Base-by-base conservation (phyloP, 2,329 filamentous ascomycete species). In the Aspergillus sp. region DNA sequence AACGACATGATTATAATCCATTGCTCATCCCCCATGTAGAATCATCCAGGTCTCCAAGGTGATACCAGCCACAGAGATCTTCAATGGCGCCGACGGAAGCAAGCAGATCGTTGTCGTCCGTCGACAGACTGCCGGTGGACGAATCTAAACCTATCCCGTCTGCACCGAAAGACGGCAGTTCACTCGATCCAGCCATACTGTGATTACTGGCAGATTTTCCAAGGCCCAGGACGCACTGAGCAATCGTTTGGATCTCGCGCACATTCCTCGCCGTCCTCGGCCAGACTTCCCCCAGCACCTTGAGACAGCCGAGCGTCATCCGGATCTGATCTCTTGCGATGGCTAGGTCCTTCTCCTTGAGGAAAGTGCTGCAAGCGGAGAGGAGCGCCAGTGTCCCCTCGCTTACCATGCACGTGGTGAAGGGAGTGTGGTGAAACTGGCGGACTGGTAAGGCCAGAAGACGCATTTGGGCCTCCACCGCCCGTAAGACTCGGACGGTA, bases 251-350 rank as follows among this genome's bases (percentile, higher is more conserved):
- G 19, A 19, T 19, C 19, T 19, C 19, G 19, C 19, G 19, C 19
- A 72, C 58, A 45, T 66, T 69, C 39, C 55, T 61, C 1, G 59
- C 57, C 5, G 59, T 62, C 29, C 63, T 52, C 0, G 67, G 60
- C 70, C 70, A 72, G 2, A 67, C n/a, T 6, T 60, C 55, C 1
- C 58, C 68, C 37, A 72, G 32, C 4, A 53, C 49, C 47, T 62
- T 65, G 7, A 72, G 56, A 43, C 63, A 72, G 0, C 69, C 69
- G n/a, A 72, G 65, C 5, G 51, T 66, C 55, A 71, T 59, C 5
- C 68, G 62, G 19, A 72, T 68, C 49, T 72, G 69, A 26, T 67
- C 61, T 44, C 70, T 55, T n/a, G 67, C 67, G 1, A 66, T 55
- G 1, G 57, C 49, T 5, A 71, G 48, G 11, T 67, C 56, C 27